Conservation (phyloP, 2,329 filamentous ascomycete species). For the Hyphodiscus sp. region DNA sequence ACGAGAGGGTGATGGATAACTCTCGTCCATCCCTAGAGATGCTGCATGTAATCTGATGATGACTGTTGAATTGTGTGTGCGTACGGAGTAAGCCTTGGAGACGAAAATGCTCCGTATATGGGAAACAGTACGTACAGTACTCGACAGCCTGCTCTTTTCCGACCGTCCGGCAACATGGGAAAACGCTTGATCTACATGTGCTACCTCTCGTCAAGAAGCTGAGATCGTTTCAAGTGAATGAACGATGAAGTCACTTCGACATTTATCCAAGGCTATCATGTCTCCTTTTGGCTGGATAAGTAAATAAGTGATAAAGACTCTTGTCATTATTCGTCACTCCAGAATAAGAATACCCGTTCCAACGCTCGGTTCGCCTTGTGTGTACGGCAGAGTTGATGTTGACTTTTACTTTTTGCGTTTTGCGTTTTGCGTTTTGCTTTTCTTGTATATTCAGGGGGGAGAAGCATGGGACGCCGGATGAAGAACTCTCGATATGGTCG, state of each 20-base stretch:
- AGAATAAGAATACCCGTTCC: not conserved
- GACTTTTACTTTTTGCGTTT: too few species aligned
- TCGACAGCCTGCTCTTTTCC: not conserved
- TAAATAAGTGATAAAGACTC: too few species aligned
- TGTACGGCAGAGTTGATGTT: not conserved
- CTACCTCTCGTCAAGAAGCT: not conserved
- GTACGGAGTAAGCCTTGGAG: not conserved
- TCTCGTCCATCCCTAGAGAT: not conserved
- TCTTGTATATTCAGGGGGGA: not conserved
- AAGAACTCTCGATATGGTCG: not conserved
- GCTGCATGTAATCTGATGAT: not conserved
- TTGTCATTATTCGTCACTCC: not conserved
- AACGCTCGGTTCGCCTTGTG: not conserved
- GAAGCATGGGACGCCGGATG: not conserved
- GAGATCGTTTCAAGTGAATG: not conserved
- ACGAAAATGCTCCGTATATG: not conserved
- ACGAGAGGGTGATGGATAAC: too few species aligned
- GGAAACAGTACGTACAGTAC: not conserved
- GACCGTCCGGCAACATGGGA: not conserved
- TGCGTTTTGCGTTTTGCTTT: too few species aligned
- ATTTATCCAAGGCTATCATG: not conserved
- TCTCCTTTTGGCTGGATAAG: not conserved
- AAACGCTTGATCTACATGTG: not conserved
- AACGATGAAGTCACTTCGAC: not conserved
- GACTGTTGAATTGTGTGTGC: not conserved